These are phyloP conservation scores for Colletotrichum theobromicola DNA, from an alignment of 2,329 filamentous ascomycete species.

Conservation along the genomic window DNA sequence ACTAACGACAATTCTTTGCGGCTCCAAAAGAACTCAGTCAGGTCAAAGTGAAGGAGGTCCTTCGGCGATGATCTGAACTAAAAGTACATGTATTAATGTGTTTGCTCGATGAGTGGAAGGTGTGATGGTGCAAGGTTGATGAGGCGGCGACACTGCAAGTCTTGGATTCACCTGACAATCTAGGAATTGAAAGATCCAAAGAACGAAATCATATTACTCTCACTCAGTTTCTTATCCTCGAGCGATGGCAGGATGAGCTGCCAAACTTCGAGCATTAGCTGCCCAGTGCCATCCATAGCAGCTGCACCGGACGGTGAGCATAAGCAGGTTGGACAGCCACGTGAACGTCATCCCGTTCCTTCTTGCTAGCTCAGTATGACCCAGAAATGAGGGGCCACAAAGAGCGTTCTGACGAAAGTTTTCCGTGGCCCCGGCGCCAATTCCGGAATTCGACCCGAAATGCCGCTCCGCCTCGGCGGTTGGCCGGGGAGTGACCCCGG, in stretches of 20 bases:
- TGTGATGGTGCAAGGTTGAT: accelerated
- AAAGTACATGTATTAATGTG: no score
- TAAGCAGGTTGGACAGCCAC: background rate
- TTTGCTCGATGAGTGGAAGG: background rate
- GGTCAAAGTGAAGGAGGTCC: background rate
- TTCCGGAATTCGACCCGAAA: background rate
- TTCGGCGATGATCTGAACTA: background rate
- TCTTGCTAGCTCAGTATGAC: background rate
- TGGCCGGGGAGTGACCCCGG: background rate
- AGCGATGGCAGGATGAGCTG: accelerated
- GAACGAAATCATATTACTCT: accelerated
- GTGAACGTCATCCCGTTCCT: background rate
- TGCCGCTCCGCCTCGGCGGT: background rate
- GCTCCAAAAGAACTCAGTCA: accelerated
- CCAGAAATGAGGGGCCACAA: background rate
- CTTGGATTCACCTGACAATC: background rate
- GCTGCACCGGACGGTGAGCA: background rate
- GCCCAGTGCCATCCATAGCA: background rate
- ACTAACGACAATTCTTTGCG: background rate
- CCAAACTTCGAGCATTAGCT: background rate
- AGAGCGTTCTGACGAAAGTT: background rate
- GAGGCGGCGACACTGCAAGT: background rate
- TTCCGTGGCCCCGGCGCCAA: background rate
- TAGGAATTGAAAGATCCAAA: accelerated
- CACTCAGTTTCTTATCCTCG: accelerated